phyloP scores from a whole-genome alignment of 768 basidiomycete species.

The Termitomyces eurrhizus region DNA sequence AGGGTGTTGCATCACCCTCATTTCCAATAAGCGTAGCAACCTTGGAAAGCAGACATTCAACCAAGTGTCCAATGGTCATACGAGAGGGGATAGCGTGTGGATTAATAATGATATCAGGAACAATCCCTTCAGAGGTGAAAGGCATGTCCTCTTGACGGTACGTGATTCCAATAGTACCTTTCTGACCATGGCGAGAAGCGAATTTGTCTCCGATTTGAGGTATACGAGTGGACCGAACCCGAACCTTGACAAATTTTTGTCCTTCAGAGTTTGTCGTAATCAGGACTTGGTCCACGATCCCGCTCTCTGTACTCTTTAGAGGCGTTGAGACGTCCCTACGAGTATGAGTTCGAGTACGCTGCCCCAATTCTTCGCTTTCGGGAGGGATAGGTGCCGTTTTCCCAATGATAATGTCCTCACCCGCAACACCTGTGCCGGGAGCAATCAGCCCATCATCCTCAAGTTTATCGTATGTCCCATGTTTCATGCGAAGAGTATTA shows the following conservation, averaged over 20 bases:
- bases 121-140: slow-evolving; percentile 94
- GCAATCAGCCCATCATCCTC: slow-evolving; percentile 96
- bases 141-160: slow-evolving; percentile 99
- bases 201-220: slow-evolving; percentile 99
- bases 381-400: slow-evolving; percentile 97
- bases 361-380: slow-evolving; percentile 96
- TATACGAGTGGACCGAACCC: slow-evolving; percentile 91
- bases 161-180: slow-evolving; percentile 99
- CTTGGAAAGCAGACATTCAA: slow-evolving; percentile 96
- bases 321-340: slow-evolving; percentile 97
- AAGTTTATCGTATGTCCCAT: slow-evolving; percentile 97
- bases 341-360: slow-evolving; percentile 89
- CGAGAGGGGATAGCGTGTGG: slow-evolving; percentile 99
- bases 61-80: slow-evolving; percentile 99
- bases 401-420: slow-evolving; percentile 99
- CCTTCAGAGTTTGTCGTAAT: slow-evolving; percentile 96
- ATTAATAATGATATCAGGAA: slow-evolving; percentile 97
- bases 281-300: slow-evolving; percentile 95
- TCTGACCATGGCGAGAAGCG: slow-evolving; percentile 98
- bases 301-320: slow-evolving; percentile 95
- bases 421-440: slow-evolving; percentile 90
- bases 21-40: slow-evolving; percentile 94
- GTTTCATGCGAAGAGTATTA: slow-evolving; percentile 93
- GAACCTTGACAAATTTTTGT: slow-evolving; percentile 97
- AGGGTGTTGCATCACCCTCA: slow-evolving; percentile 98